Conservation (phyloP, 768 basidiomycete genomes). For the Leccinum rimulosum region DNA sequence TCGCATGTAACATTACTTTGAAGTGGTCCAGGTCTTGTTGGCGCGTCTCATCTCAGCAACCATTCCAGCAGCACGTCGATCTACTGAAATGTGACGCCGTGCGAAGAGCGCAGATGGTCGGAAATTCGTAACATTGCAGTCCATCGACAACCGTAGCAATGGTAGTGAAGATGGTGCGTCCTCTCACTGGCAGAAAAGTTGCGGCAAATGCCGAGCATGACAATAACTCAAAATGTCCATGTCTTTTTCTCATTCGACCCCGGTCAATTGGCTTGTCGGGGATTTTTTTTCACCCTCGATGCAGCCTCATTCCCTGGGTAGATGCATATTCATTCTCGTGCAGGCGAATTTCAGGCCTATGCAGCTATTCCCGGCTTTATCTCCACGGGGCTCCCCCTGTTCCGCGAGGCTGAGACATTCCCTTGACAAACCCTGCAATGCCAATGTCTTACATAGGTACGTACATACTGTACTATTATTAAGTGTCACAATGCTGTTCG, state of each 20-base stretch:
- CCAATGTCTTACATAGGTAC: conserved; percentile 13
- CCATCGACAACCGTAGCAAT: background rate
- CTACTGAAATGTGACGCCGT: too few species aligned
- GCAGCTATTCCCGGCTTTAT: background rate
- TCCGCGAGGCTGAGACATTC: conserved; percentile 12
- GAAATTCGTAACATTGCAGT: background rate
- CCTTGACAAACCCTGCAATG: background rate
- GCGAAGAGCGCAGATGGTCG: background rate
- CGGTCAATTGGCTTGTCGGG: conserved; percentile 32
- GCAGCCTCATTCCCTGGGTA: conserved; percentile 37
- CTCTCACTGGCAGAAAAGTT: background rate
- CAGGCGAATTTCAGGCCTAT: background rate
- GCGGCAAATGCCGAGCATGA: conserved; percentile 1
- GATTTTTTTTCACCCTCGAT: conserved; percentile 11
- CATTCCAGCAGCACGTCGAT: background rate
- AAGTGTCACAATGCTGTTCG: background rate
- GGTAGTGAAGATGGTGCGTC: background rate
- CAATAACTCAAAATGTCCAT: background rate
- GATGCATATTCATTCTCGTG: conserved; percentile 17
- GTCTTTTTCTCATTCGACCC: conserved; percentile 9
- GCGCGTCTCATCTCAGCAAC: background rate
- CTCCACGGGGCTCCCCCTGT: background rate
- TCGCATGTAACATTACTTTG: background rate
- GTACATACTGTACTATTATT: background rate
- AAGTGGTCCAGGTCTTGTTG: background rate